phyloP scores from a whole-genome alignment of 768 basidiomycete genomes.

The Boletus rubroflammeus region DNA sequence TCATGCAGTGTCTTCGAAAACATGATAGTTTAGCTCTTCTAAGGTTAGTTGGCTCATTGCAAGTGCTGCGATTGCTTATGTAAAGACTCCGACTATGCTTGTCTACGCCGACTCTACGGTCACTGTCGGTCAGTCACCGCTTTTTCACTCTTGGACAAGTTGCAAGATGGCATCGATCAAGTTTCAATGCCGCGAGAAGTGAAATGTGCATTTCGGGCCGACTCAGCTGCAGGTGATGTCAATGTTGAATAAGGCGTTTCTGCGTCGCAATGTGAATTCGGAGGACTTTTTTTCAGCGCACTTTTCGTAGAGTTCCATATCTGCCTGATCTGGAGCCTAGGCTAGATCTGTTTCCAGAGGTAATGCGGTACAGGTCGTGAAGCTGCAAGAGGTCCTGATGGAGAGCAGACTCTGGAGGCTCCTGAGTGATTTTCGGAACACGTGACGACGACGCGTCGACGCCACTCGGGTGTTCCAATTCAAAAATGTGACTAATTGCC shows the following conservation, averaged over 20 bases:
- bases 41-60: not conserved
- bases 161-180: not conserved
- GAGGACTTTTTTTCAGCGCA: not conserved
- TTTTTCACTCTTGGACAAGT: not conserved
- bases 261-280: not conserved
- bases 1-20: conserved; percentile 5
- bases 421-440: conserved; percentile 23
- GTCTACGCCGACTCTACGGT: too few species aligned
- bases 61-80: not conserved
- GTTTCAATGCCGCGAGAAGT: not conserved
- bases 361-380: not conserved
- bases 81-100: not conserved
- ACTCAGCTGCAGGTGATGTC: not conserved
- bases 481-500: conserved; percentile 19
- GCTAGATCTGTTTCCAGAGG: not conserved
- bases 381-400: not conserved
- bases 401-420: not conserved
- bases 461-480: not conserved
- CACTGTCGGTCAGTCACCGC: too few species aligned
- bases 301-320: too few species aligned
- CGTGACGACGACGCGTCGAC: conserved; percentile 24
- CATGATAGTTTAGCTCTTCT: not conserved
- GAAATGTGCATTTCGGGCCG: not conserved
- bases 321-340: too few species aligned
- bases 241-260: not conserved